phyloP scores from a whole-genome alignment of 2,329 filamentous ascomycete genomes.

The Spiromastix sp. region DNA sequence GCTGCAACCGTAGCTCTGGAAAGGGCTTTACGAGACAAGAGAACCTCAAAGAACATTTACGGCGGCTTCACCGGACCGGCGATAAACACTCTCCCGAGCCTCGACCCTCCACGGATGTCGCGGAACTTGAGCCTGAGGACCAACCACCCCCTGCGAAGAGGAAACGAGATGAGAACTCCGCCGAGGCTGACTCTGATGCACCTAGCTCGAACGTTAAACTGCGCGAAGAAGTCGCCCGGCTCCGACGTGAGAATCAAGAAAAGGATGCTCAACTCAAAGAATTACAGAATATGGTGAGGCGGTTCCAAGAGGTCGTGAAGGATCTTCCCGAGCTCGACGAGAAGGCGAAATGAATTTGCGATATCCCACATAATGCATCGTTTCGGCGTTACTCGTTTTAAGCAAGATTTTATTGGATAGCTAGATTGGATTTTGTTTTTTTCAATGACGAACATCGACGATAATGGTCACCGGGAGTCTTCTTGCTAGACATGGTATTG shows the following conservation, averaged over 20 bases:
- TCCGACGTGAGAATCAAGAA: constrained; percentile 56
- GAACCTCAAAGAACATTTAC: constrained; percentile 86
- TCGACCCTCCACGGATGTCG: not conserved
- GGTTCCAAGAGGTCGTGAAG: constrained; percentile 7
- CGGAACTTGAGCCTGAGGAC: constrained; percentile 2
- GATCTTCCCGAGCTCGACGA: too few relatives aligned
- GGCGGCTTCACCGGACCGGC: constrained; percentile 64
- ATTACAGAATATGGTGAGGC: constrained; percentile 20
- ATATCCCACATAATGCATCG: too few relatives aligned
- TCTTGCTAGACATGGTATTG: too few relatives aligned
- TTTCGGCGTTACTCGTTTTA: too few relatives aligned
- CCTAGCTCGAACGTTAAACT: constrained; percentile 33
- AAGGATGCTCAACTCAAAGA: constrained; percentile 35
- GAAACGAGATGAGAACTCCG: constrained; percentile 20
- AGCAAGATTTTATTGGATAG: too few relatives aligned
- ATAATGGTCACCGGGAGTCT: too few relatives aligned
- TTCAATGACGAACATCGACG: too few relatives aligned
- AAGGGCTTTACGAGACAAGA: constrained; percentile 89
- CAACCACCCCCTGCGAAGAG: constrained; percentile 1
- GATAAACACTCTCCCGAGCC: constrained; percentile 1
- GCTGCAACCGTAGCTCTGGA: constrained; percentile 81
- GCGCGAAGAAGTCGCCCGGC: constrained; percentile 55
- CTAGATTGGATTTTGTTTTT: too few relatives aligned
- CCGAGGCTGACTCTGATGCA: constrained; percentile 20
- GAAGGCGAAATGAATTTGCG: too few relatives aligned